These are phyloP conservation scores for Pseudogymnoascus destructans DNA, from an alignment of 2,329 filamentous ascomycete species.

Conservation along the genomic window DNA sequence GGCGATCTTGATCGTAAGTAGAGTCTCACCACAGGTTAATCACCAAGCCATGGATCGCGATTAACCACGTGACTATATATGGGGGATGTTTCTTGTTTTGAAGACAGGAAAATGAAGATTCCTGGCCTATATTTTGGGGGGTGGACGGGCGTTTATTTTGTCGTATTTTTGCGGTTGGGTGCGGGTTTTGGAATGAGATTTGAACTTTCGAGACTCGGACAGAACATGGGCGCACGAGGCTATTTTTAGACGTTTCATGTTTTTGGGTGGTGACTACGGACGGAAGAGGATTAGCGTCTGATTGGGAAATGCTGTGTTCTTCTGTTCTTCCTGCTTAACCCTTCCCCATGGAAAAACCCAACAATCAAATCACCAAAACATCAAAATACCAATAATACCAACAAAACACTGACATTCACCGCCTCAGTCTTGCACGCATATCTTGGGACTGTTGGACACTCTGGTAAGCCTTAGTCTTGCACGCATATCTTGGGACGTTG, in stretches of 20 bases:
- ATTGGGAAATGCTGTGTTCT: not conserved
- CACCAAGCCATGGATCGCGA: not conserved
- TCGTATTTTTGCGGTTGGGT: not conserved
- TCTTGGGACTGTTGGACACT: not conserved
- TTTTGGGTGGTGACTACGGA: not conserved
- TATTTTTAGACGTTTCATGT: constrained; percentile 9
- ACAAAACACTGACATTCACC: not conserved
- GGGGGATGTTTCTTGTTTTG: not conserved
- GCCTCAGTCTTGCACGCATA: not conserved
- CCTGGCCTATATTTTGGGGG: not conserved
- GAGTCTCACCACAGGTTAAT: not conserved
- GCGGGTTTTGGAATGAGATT: constrained; percentile 9
- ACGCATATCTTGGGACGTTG: not conserved
- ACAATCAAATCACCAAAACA: not conserved
- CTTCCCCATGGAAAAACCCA: not conserved
- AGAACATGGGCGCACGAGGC: constrained; percentile 3
- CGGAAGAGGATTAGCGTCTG: constrained; percentile 1
- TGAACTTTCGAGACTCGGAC: constrained; percentile 8
- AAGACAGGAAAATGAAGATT: not conserved
- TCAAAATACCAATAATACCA: not conserved
- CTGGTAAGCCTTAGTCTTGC: not conserved
- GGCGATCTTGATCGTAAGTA: constrained; percentile 5
- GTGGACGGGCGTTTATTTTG: constrained; percentile 1
- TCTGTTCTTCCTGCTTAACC: not conserved
- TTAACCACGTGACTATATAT: constrained; percentile 5